Evolutionary conservation across 331 rosid species (phyloP), one percentile per base, ranked within the genome.

Genomic region (Arachis monticola): DNA sequence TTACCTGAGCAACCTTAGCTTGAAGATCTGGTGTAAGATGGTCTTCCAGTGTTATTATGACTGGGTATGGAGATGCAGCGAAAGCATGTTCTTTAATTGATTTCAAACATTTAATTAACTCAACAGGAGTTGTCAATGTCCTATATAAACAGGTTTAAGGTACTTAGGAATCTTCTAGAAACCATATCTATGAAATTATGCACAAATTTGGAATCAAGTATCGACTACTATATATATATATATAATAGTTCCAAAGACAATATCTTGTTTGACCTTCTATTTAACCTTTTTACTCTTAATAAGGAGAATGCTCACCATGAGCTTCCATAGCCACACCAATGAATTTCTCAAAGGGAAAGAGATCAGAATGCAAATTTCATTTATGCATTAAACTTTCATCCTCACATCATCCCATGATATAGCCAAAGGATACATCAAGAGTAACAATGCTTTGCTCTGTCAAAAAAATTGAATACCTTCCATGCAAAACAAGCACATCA

Each of bases 81-180:
- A 90, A 90, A 52, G 96, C 96, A 70, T 85, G 87, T 11, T 85
- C 87, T 65, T 76, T 84, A 57, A 90, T 90, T 46, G 90, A 87
- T 74, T 52, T 84, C 72, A 90, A 48, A 79, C 96, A 90, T 79
- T 82, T 84, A 31, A 76, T 64, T 35, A 87, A 82, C 44, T 82
- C 90, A 60, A 90, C 92, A 5, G 96, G 92, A n/a, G 87, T 47
- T 73, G 96, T 90, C 79, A 90, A 61, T 63, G 96, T 90, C 90
- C 96, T 90, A 71, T 44, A 74, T 58, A 59, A 57, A 67, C 52
- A 71, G 44, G 72, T 41, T 60, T 7, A 40, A 38, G 69, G 59
- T 13, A 73, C 50, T 31, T 12, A n/a, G 69, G 41, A 73, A 78
- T 40, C 73, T 63, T 70, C 35, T 8, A 22, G 35, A 63, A 30